A percentile compares a stretch with the other conserved stretches of the same genome.
These are phyloP conservation scores for Lyophyllum atratum DNA, from an alignment of 768 basidiomycete species.

Conservation along the genomic window DNA sequence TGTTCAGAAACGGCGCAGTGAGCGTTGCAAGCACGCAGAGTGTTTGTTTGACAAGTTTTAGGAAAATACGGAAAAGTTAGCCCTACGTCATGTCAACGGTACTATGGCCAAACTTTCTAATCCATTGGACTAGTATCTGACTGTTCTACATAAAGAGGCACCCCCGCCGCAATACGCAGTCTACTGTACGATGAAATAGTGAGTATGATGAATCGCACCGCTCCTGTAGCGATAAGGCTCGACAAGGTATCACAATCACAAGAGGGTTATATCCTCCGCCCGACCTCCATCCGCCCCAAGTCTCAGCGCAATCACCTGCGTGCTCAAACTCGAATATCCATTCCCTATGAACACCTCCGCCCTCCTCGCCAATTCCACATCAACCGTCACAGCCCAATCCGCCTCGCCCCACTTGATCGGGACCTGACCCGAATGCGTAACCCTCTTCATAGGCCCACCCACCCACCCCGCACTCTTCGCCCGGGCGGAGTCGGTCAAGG, in stretches of 20 bases:
- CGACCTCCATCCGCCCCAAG: slow-evolving; percentile 37
- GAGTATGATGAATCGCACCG: no score
- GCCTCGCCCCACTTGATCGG: slow-evolving; percentile 38
- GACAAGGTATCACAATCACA: slow-evolving; percentile 14
- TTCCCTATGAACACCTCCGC: slow-evolving; percentile 49
- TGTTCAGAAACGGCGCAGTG: neutral
- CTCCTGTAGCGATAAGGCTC: neutral
- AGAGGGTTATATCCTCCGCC: slow-evolving; percentile 37
- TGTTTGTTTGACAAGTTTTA: neutral
- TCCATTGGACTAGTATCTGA: no score
- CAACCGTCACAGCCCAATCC: slow-evolving; percentile 46
- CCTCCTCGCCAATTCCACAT: slow-evolving; percentile 45
- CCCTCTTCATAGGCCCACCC: slow-evolving; percentile 40
- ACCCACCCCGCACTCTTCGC: slow-evolving; percentile 36
- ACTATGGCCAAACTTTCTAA: no score
- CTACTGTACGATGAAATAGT: no score
- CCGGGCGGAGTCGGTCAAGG: slow-evolving; percentile 35
- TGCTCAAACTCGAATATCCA: slow-evolving; percentile 49
- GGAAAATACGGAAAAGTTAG: neutral
- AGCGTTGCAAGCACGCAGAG: no score
- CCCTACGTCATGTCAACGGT: neutral
- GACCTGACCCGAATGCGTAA: slow-evolving; percentile 43
- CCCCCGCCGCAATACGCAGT: no score
- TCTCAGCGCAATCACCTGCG: slow-evolving; percentile 44
- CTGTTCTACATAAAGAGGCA: no score